These are phyloP conservation scores for Gentiana dahurica DNA, from an alignment of 257 asterid genomes.

Conservation along the genomic window DNA sequence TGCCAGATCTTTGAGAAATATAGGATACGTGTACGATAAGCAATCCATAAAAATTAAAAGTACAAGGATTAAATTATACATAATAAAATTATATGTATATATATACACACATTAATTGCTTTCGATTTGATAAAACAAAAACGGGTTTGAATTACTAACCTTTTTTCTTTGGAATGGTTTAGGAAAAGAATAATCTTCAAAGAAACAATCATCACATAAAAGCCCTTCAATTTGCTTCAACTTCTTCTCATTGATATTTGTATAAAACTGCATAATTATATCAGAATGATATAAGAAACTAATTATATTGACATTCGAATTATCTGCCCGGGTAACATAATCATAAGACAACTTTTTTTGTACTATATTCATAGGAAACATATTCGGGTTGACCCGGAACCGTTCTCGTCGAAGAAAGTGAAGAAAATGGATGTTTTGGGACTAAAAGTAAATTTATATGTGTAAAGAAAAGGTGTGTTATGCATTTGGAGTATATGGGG, in stretches of 20 bases:
- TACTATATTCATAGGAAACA: no score
- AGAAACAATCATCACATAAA: constrained; percentile 45
- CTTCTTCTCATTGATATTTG: constrained; percentile 50
- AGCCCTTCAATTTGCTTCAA: constrained; percentile 26
- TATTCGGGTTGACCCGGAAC: constrained; percentile 8
- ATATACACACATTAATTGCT: no score
- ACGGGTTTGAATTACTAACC: no score
- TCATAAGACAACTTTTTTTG: no score
- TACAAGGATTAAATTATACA: no score
- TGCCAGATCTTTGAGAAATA: no score
- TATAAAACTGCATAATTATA: constrained; percentile 27
- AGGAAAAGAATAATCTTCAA: constrained; percentile 50
- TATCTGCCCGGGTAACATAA: no score
- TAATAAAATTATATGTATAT: no score
- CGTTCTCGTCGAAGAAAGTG: background rate
- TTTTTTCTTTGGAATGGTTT: constrained; percentile 53
- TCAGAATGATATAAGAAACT: constrained; percentile 32
- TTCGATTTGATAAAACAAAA: no score
- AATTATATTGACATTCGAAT: constrained; percentile 7
- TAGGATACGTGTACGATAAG: no score
- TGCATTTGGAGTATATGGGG: no score
- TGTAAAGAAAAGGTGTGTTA: background rate
- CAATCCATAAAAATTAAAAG: no score
- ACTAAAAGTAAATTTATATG: background rate
- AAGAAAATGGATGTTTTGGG: background rate